phyloP scores from a whole-genome alignment of 257 asterid species.

The Salvia miltiorrhiza region DNA sequence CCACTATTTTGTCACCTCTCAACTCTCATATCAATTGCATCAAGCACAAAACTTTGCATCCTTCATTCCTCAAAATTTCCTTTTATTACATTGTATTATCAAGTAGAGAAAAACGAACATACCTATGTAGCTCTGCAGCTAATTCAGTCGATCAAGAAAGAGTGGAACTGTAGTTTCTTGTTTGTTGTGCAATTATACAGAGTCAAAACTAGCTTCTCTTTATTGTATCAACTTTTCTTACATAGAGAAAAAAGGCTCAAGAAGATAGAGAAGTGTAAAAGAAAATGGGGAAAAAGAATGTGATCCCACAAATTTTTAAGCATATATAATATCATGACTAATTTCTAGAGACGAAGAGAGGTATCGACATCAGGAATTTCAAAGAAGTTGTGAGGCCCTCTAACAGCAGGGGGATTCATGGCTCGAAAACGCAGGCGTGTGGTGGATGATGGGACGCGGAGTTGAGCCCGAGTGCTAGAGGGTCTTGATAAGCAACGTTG shows the following conservation, averaged over 20 bases:
- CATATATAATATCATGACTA: neutral
- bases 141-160: neutral
- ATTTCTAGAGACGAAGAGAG: constrained; percentile 41
- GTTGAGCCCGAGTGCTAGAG: constrained; percentile 37
- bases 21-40: neutral
- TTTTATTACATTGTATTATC: neutral
- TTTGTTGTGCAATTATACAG: neutral
- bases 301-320: neutral
- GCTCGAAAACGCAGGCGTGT: constrained; percentile 3
- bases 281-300: neutral
- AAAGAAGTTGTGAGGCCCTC: constrained; percentile 19
- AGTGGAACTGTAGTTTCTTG: neutral
- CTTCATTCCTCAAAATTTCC: neutral
- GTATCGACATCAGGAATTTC: constrained; percentile 43
- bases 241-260: constrained; percentile 14
- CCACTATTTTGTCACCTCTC: constrained; percentile 18
- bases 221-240: constrained; percentile 20
- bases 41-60: neutral
- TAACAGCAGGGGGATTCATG: constrained; percentile 9
- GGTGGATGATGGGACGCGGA: neutral
- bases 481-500: constrained; percentile 15
- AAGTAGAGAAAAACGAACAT: neutral
- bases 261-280: neutral
- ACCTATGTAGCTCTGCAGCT: neutral
- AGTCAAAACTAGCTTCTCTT: constrained; percentile 14